Evolutionary conservation across 2,329 filamentous ascomycete species (phyloP).

Genomic region (Daldinia sp.): DNA sequence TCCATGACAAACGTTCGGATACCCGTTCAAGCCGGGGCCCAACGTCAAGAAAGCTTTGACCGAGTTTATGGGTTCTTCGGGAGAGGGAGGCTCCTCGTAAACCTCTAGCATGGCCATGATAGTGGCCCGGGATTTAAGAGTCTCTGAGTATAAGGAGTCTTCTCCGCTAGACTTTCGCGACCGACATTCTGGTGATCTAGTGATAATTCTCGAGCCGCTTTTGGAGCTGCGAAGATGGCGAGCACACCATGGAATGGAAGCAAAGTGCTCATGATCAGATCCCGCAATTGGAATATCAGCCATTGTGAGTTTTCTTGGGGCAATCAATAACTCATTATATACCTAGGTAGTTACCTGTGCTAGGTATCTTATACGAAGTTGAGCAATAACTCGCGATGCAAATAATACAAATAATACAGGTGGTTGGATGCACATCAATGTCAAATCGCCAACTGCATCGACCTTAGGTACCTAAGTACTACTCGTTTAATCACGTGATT

Average conservation of each 20-base stretch:
- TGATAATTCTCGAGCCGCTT: constrained; percentile 45
- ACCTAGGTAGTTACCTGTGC: too few relatives aligned
- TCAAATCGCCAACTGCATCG: too few relatives aligned
- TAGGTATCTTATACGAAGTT: too few relatives aligned
- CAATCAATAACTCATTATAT: too few relatives aligned
- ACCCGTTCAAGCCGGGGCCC: constrained; percentile 62
- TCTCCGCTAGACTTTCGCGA: constrained; percentile 51
- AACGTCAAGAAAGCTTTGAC: constrained; percentile 51
- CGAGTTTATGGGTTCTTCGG: constrained; percentile 41
- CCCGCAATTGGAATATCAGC: too few relatives aligned
- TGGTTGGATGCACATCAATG: too few relatives aligned
- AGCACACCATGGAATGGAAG: constrained; percentile 58
- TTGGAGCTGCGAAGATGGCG: constrained; percentile 52
- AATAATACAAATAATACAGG: too few relatives aligned
- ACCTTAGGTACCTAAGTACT: too few relatives aligned
- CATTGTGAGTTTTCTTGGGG: too few relatives aligned
- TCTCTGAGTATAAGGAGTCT: constrained; percentile 62
- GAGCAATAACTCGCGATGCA: too few relatives aligned
- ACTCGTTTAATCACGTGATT: too few relatives aligned
- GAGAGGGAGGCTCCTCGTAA: constrained; percentile 48
- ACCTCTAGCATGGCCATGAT: constrained; percentile 56
- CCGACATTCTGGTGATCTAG: constrained; percentile 41
- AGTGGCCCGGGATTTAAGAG: constrained; percentile 59
- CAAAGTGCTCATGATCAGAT: constrained; percentile 39
- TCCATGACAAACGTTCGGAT: constrained; percentile 62